phyloP scores from a whole-genome alignment of 176 grass and related monocot genomes.

The maize (Zea mays) region DNA sequence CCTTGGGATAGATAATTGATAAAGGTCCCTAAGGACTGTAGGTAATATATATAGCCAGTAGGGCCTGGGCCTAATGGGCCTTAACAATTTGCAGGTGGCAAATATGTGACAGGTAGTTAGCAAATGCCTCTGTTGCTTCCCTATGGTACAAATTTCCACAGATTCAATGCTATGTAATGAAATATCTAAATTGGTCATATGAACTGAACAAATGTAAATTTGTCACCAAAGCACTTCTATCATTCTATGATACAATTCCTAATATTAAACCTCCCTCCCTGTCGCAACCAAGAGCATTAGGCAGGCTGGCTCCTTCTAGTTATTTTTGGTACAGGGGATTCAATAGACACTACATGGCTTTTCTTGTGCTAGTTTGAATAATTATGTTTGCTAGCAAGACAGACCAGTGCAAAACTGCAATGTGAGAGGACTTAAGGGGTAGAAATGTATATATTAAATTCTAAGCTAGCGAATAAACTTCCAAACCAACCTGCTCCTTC shows the following conservation, averaged over 20 bases:
- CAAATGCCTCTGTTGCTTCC: not conserved
- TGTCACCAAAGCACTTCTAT: not conserved
- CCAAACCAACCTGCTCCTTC: not conserved
- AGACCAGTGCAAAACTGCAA: not conserved
- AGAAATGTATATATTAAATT: not conserved
- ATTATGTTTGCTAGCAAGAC: not conserved
- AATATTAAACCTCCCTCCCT: not conserved
- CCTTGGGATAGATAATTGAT: too few species aligned
- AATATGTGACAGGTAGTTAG: not conserved
- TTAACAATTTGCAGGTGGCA: not conserved
- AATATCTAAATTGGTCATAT: not conserved
- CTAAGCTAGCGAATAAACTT: not conserved
- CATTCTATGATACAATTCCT: not conserved
- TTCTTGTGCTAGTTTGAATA: not conserved
- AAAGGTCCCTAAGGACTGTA: too few species aligned
- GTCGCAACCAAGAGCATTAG: not conserved
- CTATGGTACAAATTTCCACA: not conserved
- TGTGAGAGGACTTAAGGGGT: not conserved
- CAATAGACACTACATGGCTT: not conserved
- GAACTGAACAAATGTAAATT: not conserved
- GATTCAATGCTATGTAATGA: not conserved
- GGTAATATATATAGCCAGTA: too few species aligned
- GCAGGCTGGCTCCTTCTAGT: not conserved
- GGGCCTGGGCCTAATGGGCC: too few species aligned
- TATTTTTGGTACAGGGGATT: not conserved